phyloP scores from a whole-genome alignment of 2,329 filamentous ascomycete genomes.

The Diaporthe citriasiana region DNA sequence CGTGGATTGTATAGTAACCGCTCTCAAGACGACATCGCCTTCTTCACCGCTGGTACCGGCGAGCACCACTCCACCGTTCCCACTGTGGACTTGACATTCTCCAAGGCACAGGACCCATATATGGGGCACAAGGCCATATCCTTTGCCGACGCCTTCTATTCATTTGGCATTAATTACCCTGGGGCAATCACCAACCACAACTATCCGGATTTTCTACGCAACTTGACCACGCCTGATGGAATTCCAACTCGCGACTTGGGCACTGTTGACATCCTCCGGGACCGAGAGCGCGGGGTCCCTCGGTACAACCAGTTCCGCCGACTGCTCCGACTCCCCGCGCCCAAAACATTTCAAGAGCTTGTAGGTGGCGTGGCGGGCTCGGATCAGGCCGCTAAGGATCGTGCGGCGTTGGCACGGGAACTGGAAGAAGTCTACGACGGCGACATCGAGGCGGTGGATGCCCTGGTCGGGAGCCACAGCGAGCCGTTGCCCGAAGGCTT shows the following conservation, averaged over 20 bases:
- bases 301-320: conserved; percentile 61
- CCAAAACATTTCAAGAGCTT: conserved; percentile 55
- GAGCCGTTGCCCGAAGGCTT: conserved; percentile 61
- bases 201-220: conserved; percentile 6
- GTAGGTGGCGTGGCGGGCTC: conserved; percentile 53
- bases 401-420: conserved; percentile 44
- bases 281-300: conserved; percentile 62
- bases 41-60: neutral
- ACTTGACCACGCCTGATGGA: conserved; percentile 2
- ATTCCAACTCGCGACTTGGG: conserved; percentile 55
- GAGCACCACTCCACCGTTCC: conserved; percentile 22
- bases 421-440: conserved; percentile 56
- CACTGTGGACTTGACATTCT: conserved; percentile 16
- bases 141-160: conserved; percentile 13
- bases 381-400: neutral
- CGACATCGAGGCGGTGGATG: conserved; percentile 59
- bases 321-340: conserved; percentile 55
- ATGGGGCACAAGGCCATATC: neutral
- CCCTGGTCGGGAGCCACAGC: conserved; percentile 57
- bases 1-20: neutral
- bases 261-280: conserved; percentile 61
- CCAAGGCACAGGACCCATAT: neutral
- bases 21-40: neutral
- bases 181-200: conserved; percentile 6
- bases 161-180: conserved; percentile 10